Percentiles rank a stretch among this genome's conserved stretches.
Conservation (phyloP, 1,139 yeast genomes). For the Candida tunisiensis region DNA sequence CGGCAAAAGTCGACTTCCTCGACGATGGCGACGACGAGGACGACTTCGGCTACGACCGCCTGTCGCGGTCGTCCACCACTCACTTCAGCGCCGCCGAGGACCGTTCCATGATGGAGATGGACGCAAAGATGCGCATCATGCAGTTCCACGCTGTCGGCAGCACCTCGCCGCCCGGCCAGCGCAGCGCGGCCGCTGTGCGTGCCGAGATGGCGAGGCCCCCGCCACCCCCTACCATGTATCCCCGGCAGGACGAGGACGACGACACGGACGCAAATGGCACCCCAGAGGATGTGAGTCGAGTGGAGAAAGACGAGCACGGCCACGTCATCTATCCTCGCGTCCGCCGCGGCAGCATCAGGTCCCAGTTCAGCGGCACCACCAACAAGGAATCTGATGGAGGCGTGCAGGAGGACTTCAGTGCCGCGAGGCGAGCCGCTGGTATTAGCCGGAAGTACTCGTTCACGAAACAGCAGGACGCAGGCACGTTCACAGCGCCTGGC, state of each 20-base stretch:
- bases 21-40: not conserved
- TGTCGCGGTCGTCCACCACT: conserved; percentile 2
- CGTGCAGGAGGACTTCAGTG: not conserved
- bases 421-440: conserved; percentile 6
- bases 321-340: not conserved
- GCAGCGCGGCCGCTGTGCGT: conserved; percentile 1
- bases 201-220: not conserved
- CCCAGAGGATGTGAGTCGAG: not conserved
- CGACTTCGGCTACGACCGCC: not conserved
- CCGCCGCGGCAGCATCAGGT: not conserved
- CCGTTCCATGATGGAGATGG: conserved; percentile 46
- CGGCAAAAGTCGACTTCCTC: too few species aligned
- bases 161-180: too few species aligned
- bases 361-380: not conserved
- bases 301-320: not conserved
- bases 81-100: conserved; percentile 53
- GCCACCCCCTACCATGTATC: not conserved
- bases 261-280: not conserved
- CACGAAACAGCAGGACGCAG: conserved; percentile 9
- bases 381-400: not conserved
- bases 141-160: conserved; percentile 4
- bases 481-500: conserved; percentile 12
- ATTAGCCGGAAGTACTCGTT: conserved; percentile 5
- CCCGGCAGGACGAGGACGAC: not conserved
- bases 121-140: conserved; percentile 51